Percentiles rank a stretch among this genome's conserved stretches.
phyloP scores from a whole-genome alignment of 495 filamentous ascomycete genomes.

The Astrocystis sublimbata region DNA sequence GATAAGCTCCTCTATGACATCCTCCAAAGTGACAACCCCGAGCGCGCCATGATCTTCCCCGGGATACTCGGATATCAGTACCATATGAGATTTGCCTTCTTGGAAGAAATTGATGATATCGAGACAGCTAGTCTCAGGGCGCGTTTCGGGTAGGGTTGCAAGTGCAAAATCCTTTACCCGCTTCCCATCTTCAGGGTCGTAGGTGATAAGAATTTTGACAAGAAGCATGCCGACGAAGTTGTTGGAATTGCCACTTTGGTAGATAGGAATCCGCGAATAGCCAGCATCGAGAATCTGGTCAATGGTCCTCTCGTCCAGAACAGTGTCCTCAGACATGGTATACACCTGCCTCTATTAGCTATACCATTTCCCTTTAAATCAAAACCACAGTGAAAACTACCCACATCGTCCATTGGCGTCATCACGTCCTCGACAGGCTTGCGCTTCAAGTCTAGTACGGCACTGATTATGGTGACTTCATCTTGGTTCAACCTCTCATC shows the following conservation, averaged over 20 bases:
- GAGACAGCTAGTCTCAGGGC: conserved; percentile 90
- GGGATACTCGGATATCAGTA: conserved; percentile 86
- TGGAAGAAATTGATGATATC: conserved; percentile 99
- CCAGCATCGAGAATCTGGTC: conserved; percentile 87
- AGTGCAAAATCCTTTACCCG: conserved; percentile 85
- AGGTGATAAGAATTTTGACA: conserved; percentile 97
- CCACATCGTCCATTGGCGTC: conserved; percentile 98
- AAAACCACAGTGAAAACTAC: too few species aligned
- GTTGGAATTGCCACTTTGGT: conserved; percentile 74
- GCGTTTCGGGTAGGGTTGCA: conserved; percentile 91
- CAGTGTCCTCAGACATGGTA: conserved; percentile 86
- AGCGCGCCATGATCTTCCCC: conserved; percentile 86
- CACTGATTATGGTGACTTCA: conserved; percentile 97
- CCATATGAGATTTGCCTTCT: conserved; percentile 99
- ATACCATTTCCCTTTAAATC: too few species aligned
- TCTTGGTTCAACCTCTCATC: conserved; percentile 92
- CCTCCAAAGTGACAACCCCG: conserved; percentile 92
- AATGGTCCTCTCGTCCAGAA: conserved; percentile 90
- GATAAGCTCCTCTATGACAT: conserved; percentile 97
- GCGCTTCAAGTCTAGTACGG: conserved; percentile 93
- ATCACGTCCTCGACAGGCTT: conserved; percentile 94
- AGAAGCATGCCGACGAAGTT: conserved; percentile 98
- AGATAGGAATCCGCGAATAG: conserved; percentile 93
- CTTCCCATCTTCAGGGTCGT: conserved; percentile 90
- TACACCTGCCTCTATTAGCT: too few species aligned